Evolutionary conservation across 1,139 yeast genomes (phyloP), one percentile per base, ranked within the genome.

Genomic region (Taphrina wiesneri): DNA sequence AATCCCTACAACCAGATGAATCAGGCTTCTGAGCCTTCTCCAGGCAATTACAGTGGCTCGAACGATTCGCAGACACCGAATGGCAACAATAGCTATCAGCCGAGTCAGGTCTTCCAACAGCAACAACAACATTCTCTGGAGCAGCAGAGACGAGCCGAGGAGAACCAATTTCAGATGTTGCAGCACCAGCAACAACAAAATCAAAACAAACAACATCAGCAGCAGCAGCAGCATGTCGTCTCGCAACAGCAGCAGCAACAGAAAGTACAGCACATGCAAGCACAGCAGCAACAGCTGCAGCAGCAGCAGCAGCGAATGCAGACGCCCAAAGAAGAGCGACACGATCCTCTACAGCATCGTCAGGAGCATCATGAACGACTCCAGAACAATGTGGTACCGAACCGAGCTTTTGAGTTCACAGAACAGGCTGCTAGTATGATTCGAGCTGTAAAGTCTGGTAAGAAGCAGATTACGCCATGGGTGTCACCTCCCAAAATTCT

Each of bases 401-500:
- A 43, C 28, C 36, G 46, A 2, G 36, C 32, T 36, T 49, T 49
- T 45, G 49, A 60, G 39, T 43, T 53, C 41, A 53, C 52, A 15
- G 64, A 53, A 46, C 64, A 60, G 36, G 64, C 64, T n/a, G 57
- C 56, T 28, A 60, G 56, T 28, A 53, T 53, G 30, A 60, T 60
- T 21, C 64, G 64, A 5, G 64, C 64, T 11, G 64, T 60, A 28
- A 51, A 51, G 23, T 53, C 56, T 25, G 56, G 56, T 69, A 69
- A 60, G 52, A 39, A 41, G 43, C 56, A 52, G 17, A 49, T 60
- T 25, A 53, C 56, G 15, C 66, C 63, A 26, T 72, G 73, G 73
- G 72, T 72, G 11, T 71, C 71, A 17, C 73, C 72, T 3, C 73
- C 73, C 1, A 70, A 71, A 49, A 96, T 89, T 0, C 77, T 90